These are phyloP conservation scores for Fusarium globosum DNA, from an alignment of 2,329 filamentous ascomycete species.

Conservation along the genomic window DNA sequence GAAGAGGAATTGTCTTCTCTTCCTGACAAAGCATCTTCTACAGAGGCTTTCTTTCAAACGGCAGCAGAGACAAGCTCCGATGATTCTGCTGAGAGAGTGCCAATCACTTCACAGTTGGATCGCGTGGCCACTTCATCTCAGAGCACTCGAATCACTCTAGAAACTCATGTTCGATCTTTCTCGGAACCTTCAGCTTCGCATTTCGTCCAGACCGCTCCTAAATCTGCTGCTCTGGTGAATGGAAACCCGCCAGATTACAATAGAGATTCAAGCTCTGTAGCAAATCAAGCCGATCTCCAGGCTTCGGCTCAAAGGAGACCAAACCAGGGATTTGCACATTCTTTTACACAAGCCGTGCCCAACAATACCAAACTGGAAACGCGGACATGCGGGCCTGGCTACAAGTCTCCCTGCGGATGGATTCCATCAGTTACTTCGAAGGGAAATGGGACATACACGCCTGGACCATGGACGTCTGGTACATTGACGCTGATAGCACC, in stretches of 20 bases:
- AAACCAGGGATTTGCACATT: constrained; percentile 1
- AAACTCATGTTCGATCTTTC: not conserved
- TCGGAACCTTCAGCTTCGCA: not conserved
- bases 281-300: not conserved
- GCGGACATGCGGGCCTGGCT: not conserved
- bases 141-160: not conserved
- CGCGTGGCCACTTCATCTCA: not conserved
- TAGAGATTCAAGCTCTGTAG: not conserved
- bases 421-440: constrained; percentile 20
- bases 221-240: not conserved
- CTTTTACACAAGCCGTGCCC: constrained; percentile 5
- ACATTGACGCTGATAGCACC: constrained; percentile 25
- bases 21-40: not conserved
- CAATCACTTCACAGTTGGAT: not conserved
- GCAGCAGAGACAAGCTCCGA: not conserved
- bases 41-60: not conserved
- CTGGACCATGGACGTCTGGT: constrained; percentile 8
- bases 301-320: constrained; percentile 19
- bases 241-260: not conserved
- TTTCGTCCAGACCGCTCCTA: not conserved
- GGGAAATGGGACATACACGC: constrained; percentile 30
- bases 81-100: not conserved
- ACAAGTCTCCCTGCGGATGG: not conserved
- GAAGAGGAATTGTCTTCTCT: not conserved
- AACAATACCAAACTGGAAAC: constrained; percentile 10